Evolutionary conservation across 345 rosid species (phyloP).

Genomic region (Barbarea vulgaris): DNA sequence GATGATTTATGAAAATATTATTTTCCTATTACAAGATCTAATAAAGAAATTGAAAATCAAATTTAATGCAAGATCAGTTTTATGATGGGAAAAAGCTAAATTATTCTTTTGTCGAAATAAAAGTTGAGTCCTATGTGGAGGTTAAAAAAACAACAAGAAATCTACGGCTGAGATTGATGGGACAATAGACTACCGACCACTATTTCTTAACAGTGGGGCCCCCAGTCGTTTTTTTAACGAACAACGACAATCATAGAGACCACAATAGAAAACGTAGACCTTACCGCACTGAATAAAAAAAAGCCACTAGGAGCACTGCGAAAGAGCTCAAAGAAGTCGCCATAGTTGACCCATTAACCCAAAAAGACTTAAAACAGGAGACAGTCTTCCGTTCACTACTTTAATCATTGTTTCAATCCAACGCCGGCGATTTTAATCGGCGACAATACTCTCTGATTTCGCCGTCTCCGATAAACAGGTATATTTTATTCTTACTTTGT

Average conservation of each 20-base stretch:
- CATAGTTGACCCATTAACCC: slow-evolving; percentile 37
- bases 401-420: slow-evolving; percentile 4
- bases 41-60: neutral
- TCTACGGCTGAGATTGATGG: slow-evolving; percentile 18
- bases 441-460: neutral
- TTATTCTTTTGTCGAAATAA: neutral
- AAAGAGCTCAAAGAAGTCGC: slow-evolving; percentile 36
- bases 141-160: neutral
- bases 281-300: neutral
- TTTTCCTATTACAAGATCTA: neutral
- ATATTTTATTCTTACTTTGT: neutral
- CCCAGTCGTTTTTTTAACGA: neutral
- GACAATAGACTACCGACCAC: neutral
- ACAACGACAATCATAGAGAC: slow-evolving; percentile 27
- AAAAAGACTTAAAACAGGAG: slow-evolving; percentile 21
- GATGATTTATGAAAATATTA: neutral
- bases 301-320: slow-evolving; percentile 13
- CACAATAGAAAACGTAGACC: slow-evolving; percentile 25
- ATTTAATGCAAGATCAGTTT: neutral
- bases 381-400: slow-evolving; percentile 8
- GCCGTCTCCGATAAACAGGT: slow-evolving; percentile 4
- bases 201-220: neutral
- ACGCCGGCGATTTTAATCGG: slow-evolving; percentile 17
- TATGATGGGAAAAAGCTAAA: neutral
- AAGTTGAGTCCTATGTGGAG: neutral